Percentiles rank a stretch among this genome's conserved stretches.
These are phyloP conservation scores for Tetraselmis striata DNA, from an alignment of 139 green algal genomes.

Conservation along the genomic window DNA sequence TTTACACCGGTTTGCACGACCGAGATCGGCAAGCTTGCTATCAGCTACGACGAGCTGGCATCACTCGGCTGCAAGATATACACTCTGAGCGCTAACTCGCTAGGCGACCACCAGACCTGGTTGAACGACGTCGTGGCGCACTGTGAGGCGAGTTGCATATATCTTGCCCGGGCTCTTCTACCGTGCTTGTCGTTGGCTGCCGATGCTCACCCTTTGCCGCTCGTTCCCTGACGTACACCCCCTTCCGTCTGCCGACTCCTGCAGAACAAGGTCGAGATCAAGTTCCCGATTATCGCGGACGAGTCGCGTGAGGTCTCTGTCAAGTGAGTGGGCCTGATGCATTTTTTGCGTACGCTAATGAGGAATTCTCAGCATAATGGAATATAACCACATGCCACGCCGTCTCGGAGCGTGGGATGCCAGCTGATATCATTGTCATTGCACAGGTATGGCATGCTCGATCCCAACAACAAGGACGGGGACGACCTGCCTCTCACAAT, in stretches of 20 bases:
- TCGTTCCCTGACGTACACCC: too few relatives aligned
- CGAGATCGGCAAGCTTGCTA: slow-evolving; percentile 37
- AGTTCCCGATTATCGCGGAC: slow-evolving; percentile 46
- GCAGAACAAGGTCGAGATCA: slow-evolving; percentile 34
- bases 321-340: slow-evolving; percentile 17
- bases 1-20: slow-evolving; percentile 58
- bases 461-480: slow-evolving; percentile 38
- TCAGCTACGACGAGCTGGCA: slow-evolving; percentile 29
- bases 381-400: too few relatives aligned
- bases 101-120: slow-evolving; percentile 13
- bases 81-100: background rate
- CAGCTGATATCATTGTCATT: too few relatives aligned
- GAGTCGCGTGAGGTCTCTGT: slow-evolving; percentile 22
- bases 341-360: too few relatives aligned
- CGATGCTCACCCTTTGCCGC: too few relatives aligned
- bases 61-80: background rate
- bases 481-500: slow-evolving; percentile 43
- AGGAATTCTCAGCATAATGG: too few relatives aligned
- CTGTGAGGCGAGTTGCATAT: too few relatives aligned
- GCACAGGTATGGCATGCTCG: slow-evolving; percentile 48
- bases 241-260: too few relatives aligned
- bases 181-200: too few relatives aligned
- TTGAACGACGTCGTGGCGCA: slow-evolving; percentile 19
- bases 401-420: too few relatives aligned
- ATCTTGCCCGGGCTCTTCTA: too few relatives aligned